These are phyloP conservation scores for Spathaspora sp. DNA, from an alignment of 805 yeast species.

Conservation along the genomic window DNA sequence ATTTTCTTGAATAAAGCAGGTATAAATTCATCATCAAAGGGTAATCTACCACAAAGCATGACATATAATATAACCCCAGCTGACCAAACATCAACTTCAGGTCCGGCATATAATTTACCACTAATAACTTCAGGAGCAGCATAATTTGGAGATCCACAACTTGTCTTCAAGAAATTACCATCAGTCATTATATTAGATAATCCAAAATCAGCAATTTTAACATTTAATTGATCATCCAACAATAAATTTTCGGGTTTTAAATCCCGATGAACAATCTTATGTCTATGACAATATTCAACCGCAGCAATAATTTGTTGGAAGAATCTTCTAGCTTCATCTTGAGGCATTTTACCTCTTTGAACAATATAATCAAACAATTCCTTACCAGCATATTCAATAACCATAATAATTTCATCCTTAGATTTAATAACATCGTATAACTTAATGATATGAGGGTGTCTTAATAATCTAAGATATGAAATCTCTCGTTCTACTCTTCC, in stretches of 20 bases:
- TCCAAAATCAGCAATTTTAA: conserved; percentile 95
- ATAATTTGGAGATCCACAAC: conserved; percentile 95
- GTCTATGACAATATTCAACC: conserved; percentile 93
- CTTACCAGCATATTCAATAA: conserved; percentile 94
- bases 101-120: conserved; percentile 94
- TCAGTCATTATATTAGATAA: conserved; percentile 95
- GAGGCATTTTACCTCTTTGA: conserved; percentile 89
- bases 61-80: conserved; percentile 94
- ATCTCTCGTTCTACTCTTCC: conserved; percentile 95
- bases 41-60: conserved; percentile 92
- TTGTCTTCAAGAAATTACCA: conserved; percentile 90
- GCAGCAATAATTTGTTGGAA: conserved; percentile 97
- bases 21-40: conserved; percentile 94
- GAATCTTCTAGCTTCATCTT: conserved; percentile 85
- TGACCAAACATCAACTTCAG: conserved; percentile 98
- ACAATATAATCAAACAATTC: conserved; percentile 94
- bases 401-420: conserved; percentile 95
- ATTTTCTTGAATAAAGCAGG: conserved; percentile 92
- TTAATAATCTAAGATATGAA: conserved; percentile 75
- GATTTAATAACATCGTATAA: conserved; percentile 93
- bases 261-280: conserved; percentile 94
- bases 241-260: conserved; percentile 92
- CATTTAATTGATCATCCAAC: conserved; percentile 84
- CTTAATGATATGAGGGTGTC: conserved; percentile 96
- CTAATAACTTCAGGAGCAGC: conserved; percentile 97